Evolutionary conservation across 805 yeast species (phyloP).

Genomic region (Lachancea lanzarotensis): DNA sequence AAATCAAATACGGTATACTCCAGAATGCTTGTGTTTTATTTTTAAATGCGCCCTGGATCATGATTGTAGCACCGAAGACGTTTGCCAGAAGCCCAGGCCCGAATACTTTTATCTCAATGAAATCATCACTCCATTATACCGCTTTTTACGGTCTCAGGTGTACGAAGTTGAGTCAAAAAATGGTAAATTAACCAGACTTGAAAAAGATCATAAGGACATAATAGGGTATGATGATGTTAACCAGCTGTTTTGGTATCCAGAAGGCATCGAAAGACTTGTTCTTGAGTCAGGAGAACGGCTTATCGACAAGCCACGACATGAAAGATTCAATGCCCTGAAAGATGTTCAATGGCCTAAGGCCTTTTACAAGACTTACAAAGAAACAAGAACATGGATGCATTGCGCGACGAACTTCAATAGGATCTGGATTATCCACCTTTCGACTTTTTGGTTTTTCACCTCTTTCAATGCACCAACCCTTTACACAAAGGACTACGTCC

Average conservation of each 20-base stretch:
- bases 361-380: constrained; percentile 69
- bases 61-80: constrained; percentile 43
- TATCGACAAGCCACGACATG: constrained; percentile 47
- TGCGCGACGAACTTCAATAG: constrained; percentile 66
- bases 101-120: constrained; percentile 56
- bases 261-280: constrained; percentile 55
- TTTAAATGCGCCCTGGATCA: constrained; percentile 76
- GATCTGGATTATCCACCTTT: constrained; percentile 70
- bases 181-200: constrained; percentile 55
- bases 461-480: constrained; percentile 60
- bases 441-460: constrained; percentile 74
- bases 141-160: constrained; percentile 61
- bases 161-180: constrained; percentile 37
- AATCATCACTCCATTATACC: constrained; percentile 67
- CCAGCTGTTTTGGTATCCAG: constrained; percentile 77
- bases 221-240: constrained; percentile 90
- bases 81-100: constrained; percentile 29
- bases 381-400: constrained; percentile 73
- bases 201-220: constrained; percentile 60
- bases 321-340: constrained; percentile 49
- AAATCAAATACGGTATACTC: constrained; percentile 77
- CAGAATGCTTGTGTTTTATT: constrained; percentile 78
- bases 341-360: constrained; percentile 60
- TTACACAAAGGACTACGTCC: constrained; percentile 53
- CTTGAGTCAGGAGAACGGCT: constrained; percentile 41